Conservation (phyloP, 768 basidiomycete genomes). For the Plicaturopsis crispa region DNA sequence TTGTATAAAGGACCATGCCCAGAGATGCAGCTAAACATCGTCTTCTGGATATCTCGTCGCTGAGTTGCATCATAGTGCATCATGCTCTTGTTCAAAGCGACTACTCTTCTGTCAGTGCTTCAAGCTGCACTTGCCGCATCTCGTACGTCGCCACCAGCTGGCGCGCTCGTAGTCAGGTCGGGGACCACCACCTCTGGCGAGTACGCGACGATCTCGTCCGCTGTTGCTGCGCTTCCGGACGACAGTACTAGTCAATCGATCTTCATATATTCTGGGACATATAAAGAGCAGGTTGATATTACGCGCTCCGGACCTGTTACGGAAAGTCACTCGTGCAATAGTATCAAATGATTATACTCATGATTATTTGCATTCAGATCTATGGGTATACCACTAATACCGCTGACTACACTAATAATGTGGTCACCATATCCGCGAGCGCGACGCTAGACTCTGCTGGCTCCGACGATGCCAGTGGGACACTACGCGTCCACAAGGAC, state of each 20-base stretch:
- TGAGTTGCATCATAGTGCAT: no score
- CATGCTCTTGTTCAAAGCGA: not conserved
- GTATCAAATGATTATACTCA: not conserved
- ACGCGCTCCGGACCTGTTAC: constrained; percentile 36
- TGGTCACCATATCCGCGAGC: constrained; percentile 10
- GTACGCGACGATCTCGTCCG: constrained; percentile 30
- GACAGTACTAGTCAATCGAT: constrained; percentile 30
- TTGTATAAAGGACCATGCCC: no score
- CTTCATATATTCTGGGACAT: constrained; percentile 42
- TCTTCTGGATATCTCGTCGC: no score
- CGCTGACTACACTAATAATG: constrained; percentile 6
- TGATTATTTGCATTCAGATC: constrained; percentile 7
- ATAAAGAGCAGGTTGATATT: constrained; percentile 36
- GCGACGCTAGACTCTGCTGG: constrained; percentile 21
- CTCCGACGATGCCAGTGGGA: constrained; percentile 40
- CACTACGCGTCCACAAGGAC: constrained; percentile 36
- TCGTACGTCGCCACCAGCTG: constrained; percentile 34
- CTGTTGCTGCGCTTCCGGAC: constrained; percentile 33
- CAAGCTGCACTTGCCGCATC: constrained; percentile 20
- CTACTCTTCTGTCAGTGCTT: constrained; percentile 5
- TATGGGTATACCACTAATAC: constrained; percentile 13
- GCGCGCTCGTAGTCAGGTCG: constrained; percentile 33
- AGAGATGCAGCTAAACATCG: no score
- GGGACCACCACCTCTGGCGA: constrained; percentile 31
- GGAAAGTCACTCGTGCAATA: constrained; percentile 17